A percentile compares a stretch with the other conserved stretches of the same genome.
These are phyloP conservation scores for Xerocomellus intermedius DNA, from an alignment of 768 basidiomycete genomes.

Conservation along the genomic window DNA sequence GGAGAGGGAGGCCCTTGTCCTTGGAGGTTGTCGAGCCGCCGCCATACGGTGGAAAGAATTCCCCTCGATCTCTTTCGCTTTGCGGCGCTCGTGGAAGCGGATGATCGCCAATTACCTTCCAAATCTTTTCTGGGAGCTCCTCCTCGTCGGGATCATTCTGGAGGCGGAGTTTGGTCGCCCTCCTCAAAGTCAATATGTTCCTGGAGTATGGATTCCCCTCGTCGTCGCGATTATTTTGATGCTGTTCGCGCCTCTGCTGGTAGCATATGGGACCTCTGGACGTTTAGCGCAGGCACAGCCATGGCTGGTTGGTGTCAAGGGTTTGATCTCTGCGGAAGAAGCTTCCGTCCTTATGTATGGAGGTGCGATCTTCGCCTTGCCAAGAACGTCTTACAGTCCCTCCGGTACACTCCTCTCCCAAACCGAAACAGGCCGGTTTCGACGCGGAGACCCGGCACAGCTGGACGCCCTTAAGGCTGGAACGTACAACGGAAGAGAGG, in stretches of 20 bases:
- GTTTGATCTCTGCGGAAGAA: slow-evolving; percentile 23
- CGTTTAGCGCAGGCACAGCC: slow-evolving; percentile 18
- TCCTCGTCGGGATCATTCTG: neutral
- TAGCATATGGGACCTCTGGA: slow-evolving; percentile 19
- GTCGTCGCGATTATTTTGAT: slow-evolving; percentile 9
- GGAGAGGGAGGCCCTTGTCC: slow-evolving; percentile 9
- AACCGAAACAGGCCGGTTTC: slow-evolving; percentile 8
- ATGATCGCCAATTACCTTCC: slow-evolving; percentile 6
- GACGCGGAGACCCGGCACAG: slow-evolving; percentile 19
- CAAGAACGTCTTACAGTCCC: slow-evolving; percentile 18
- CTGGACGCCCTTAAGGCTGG: neutral
- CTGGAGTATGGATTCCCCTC: neutral
- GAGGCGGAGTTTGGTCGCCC: accelerated
- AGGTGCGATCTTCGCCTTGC: slow-evolving; percentile 1
- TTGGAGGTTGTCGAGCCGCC: slow-evolving; percentile 25
- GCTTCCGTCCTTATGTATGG: slow-evolving; percentile 18
- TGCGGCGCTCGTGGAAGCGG: slow-evolving; percentile 13
- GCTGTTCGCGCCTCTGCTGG: slow-evolving; percentile 6
- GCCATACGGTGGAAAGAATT: slow-evolving; percentile 28
- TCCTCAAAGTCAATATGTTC: too few relatives aligned
- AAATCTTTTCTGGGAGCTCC: slow-evolving; percentile 1
- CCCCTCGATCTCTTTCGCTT: slow-evolving; percentile 16
- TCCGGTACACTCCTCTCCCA: slow-evolving; percentile 15
- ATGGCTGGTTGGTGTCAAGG: slow-evolving; percentile 25
- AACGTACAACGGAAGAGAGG: neutral